phyloP scores from a whole-genome alignment of 495 filamentous ascomycete species.

The Cairneyella variabilis region DNA sequence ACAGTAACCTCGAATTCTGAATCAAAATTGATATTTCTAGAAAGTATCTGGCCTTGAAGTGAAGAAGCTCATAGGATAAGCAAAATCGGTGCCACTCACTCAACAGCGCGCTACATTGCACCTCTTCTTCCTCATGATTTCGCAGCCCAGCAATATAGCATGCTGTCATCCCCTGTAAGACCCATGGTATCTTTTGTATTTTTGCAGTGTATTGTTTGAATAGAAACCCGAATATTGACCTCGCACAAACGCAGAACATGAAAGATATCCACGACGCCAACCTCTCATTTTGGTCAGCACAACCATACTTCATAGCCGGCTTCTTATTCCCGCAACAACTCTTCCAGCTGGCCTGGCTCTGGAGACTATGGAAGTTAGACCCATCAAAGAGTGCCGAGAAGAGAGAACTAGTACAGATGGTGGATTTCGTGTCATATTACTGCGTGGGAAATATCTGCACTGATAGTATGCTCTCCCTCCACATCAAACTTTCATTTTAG shows the following conservation, averaged over 20 bases:
- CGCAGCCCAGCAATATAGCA: constrained; percentile 44
- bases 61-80: too few species aligned
- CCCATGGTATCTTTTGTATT: too few species aligned
- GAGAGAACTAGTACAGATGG: constrained; percentile 26
- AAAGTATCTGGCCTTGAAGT: not conserved
- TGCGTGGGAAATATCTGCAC: constrained; percentile 48
- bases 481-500: not conserved
- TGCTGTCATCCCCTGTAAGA: constrained; percentile 40
- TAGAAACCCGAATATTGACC: too few species aligned
- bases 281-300: constrained; percentile 46
- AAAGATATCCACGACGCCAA: constrained; percentile 46
- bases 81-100: constrained; percentile 35
- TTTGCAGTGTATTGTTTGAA: too few species aligned
- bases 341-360: constrained; percentile 48
- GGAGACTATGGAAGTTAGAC: constrained; percentile 41
- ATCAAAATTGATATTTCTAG: not conserved
- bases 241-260: too few species aligned
- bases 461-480: constrained; percentile 32
- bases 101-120: constrained; percentile 37
- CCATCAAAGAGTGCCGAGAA: constrained; percentile 27
- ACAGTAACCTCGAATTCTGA: not conserved
- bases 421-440: constrained; percentile 44
- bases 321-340: constrained; percentile 55
- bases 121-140: constrained; percentile 46
- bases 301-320: constrained; percentile 48